Conservation (phyloP, 1,284 basidiomycete species). For the Cutaneotrichosporon cavernicola region DNA sequence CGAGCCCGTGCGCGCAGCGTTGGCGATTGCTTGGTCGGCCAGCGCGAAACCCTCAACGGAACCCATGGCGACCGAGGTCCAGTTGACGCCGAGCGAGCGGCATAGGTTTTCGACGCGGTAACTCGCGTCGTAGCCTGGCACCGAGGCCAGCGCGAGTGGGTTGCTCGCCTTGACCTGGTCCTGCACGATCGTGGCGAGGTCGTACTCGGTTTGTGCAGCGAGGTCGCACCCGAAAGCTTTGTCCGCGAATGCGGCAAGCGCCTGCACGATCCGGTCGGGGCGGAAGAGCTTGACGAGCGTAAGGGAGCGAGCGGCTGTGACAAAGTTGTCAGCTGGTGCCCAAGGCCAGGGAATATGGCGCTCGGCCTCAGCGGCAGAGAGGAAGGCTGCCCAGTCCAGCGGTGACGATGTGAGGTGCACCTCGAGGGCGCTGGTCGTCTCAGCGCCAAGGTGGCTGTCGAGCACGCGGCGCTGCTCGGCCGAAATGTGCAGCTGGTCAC, state of each 20-base stretch:
- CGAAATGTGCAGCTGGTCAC: constrained; percentile 22
- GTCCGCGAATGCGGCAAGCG: constrained; percentile 39
- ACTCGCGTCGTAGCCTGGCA: constrained; percentile 94
- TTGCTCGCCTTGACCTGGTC: constrained; percentile 76
- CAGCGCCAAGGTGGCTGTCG: constrained; percentile 33
- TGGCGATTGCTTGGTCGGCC: constrained; percentile 89
- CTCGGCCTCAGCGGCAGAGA: constrained; percentile 71
- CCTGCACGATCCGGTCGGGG: constrained; percentile 43
- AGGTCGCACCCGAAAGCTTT: constrained; percentile 46
- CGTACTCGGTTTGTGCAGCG: constrained; percentile 47
- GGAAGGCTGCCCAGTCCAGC: constrained; percentile 73
- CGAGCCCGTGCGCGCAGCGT: constrained; percentile 82
- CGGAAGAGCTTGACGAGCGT: constrained; percentile 47
- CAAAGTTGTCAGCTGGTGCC: constrained; percentile 51
- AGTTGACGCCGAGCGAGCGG: constrained; percentile 69
- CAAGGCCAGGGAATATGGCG: constrained; percentile 70
- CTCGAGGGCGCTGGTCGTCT: constrained; percentile 67
- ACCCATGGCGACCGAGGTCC: constrained; percentile 92
- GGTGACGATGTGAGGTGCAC: constrained; percentile 65
- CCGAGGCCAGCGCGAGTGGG: constrained; percentile 85
- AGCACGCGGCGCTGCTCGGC: constrained; percentile 39
- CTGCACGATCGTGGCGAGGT: constrained; percentile 71
- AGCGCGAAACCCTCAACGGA: constrained; percentile 93
- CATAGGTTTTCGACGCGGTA: constrained; percentile 89
- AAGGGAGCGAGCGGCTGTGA: constrained; percentile 37